Evolutionary conservation across 208 protist species (phyloP).

Genomic region (Acanthamoeba sp.): DNA sequence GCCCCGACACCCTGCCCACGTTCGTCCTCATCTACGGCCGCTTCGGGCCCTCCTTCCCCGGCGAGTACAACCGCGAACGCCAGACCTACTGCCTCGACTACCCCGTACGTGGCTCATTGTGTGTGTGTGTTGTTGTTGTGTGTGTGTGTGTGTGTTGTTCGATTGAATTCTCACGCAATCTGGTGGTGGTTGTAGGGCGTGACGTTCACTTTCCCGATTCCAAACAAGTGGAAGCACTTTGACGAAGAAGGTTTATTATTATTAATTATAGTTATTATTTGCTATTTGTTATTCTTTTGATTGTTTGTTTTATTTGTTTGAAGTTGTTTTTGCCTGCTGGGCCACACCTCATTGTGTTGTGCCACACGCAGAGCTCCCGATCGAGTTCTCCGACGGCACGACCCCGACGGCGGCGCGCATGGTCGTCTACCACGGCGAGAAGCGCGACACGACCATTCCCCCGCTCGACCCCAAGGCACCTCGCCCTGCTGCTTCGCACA

Average conservation of each 20-base stretch:
- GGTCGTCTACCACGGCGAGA: constrained; percentile 78
- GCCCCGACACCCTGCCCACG: constrained; percentile 1
- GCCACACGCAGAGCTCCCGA: constrained; percentile 72
- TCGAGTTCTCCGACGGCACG: constrained; percentile 81
- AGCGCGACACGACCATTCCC: constrained; percentile 17
- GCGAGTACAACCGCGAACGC: constrained; percentile 41
- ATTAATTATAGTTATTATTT: constrained; percentile 19
- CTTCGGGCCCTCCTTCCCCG: constrained; percentile 71
- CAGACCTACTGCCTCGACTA: constrained; percentile 61
- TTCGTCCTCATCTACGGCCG: constrained; percentile 60
- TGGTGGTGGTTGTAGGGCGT: neutral
- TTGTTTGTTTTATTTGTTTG: neutral
- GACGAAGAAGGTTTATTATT: neutral
- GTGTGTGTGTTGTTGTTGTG: neutral
- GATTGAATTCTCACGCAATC: neutral
- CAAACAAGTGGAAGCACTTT: neutral
- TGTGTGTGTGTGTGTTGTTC: neutral
- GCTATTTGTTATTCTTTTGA: neutral
- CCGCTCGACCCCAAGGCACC: constrained; percentile 12
- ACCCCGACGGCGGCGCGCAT: constrained; percentile 77
- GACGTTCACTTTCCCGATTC: constrained; percentile 57
- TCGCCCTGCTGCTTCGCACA: neutral
- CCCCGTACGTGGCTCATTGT: neutral
- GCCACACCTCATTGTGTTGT: neutral
- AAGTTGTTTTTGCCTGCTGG: neutral